These are phyloP conservation scores for Chenopodium quinoa DNA, from an alignment of 148 eudicot genomes.

Conservation along the genomic window DNA sequence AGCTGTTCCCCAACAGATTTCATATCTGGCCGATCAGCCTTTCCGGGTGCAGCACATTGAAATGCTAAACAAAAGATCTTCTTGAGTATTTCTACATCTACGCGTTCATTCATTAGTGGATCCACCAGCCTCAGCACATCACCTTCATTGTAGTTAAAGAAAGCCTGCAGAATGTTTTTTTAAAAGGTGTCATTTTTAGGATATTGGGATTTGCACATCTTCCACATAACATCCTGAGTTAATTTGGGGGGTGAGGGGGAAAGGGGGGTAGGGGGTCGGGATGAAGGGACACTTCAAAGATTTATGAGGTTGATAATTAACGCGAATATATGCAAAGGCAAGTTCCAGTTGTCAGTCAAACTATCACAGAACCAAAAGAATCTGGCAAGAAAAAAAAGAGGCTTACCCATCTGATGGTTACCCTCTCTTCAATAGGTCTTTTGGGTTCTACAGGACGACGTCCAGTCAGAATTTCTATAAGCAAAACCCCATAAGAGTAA, in stretches of 20 bases:
- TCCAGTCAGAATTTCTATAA: constrained; percentile 82
- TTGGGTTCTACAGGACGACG: constrained; percentile 89
- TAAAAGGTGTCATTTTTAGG: neutral
- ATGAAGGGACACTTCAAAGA: too few relatives aligned
- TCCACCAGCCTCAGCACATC: constrained; percentile 50
- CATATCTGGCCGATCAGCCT: constrained; percentile 88
- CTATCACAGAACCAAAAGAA: neutral
- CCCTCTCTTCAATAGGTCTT: constrained; percentile 60
- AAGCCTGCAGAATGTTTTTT: constrained; percentile 51
- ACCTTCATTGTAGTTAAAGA: constrained; percentile 56
- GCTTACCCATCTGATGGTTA: constrained; percentile 86
- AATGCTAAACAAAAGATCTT: constrained; percentile 72
- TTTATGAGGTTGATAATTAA: neutral
- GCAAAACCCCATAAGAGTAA: constrained; percentile 81
- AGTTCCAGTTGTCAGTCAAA: neutral
- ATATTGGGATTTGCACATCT: too few relatives aligned
- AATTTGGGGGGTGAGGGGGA: neutral
- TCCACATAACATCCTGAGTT: neutral
- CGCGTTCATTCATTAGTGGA: constrained; percentile 61
- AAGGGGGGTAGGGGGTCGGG: too few relatives aligned
- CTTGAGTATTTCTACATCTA: constrained; percentile 51
- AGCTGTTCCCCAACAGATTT: constrained; percentile 68
- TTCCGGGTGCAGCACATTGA: constrained; percentile 82
- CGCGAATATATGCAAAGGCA: neutral
- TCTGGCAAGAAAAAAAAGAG: neutral